Percentiles rank a stretch among this genome's conserved stretches.
Conservation (phyloP, 441 rosid species). For the Jatropha multifida region DNA sequence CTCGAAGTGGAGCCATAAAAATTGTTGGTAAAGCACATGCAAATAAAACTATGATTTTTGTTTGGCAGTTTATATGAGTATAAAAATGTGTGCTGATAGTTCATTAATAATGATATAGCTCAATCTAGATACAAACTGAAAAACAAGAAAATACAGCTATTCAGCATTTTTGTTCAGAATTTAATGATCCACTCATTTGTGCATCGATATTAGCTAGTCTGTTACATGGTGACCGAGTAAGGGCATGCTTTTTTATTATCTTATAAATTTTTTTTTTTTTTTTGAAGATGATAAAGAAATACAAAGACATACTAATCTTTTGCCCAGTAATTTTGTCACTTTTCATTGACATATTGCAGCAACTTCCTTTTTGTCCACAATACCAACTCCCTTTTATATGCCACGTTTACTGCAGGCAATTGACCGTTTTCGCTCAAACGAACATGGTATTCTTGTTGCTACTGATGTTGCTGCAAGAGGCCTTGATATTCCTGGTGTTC, state of each 20-base stretch:
- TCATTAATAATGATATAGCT: not conserved
- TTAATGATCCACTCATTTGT: not conserved
- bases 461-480: slow-evolving; percentile 99
- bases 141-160: not conserved
- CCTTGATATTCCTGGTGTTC: slow-evolving; percentile 90
- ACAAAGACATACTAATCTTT: not conserved
- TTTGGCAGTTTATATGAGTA: not conserved
- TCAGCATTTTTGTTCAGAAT: not conserved
- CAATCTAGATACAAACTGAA: not conserved
- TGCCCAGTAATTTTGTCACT: not conserved
- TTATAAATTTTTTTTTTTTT: not conserved
- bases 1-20: not conserved
- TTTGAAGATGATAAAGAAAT: too few species aligned
- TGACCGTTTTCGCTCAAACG: slow-evolving; percentile 85
- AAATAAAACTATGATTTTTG: not conserved
- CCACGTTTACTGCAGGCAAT: slow-evolving; percentile 56
- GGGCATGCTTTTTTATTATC: not conserved
- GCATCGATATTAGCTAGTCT: not conserved
- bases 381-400: slow-evolving; percentile 15
- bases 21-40: not conserved
- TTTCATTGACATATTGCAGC: not conserved
- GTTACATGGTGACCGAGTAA: not conserved
- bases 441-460: slow-evolving; percentile 82
- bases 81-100: not conserved
- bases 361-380: slow-evolving; percentile 9